Percentiles rank a stretch among this genome's conserved stretches.
Conservation (phyloP, 2,329 filamentous ascomycete genomes). For the Pseudogymnoascus sp. region DNA sequence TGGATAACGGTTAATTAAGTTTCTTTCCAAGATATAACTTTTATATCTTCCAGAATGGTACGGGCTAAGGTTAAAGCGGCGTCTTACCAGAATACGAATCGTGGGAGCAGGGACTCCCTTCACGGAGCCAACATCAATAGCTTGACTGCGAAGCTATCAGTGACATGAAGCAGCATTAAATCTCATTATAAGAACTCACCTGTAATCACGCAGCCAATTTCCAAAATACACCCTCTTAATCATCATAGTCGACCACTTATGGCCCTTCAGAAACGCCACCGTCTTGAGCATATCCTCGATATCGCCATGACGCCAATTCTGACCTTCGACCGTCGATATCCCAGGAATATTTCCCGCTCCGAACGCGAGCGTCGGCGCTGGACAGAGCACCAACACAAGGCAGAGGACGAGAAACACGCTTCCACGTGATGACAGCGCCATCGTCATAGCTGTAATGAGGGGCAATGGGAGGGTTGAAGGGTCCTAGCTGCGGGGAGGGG, state of each 20-base stretch:
- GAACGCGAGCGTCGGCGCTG: constrained; percentile 50
- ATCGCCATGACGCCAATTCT: constrained; percentile 36
- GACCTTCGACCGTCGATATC: constrained; percentile 47
- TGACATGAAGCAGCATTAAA: not conserved
- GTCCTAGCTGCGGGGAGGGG: not conserved
- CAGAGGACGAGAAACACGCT: constrained; percentile 39
- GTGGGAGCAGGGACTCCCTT: constrained; percentile 72
- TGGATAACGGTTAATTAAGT: constrained; percentile 20
- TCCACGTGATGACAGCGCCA: constrained; percentile 13
- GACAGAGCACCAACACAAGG: constrained; percentile 48
- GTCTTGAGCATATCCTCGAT: constrained; percentile 77
- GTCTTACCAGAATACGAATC: constrained; percentile 58
- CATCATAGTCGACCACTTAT: constrained; percentile 77
- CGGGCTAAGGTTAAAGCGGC: not conserved
- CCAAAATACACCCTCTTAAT: constrained; percentile 75
- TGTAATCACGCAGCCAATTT: constrained; percentile 78
- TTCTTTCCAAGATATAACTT: not conserved
- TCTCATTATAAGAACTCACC: not conserved
- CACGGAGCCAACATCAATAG: constrained; percentile 70
- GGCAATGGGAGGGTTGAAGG: not conserved
- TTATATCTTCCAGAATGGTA: not conserved
- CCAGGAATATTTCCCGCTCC: constrained; percentile 66
- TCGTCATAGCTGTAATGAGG: constrained; percentile 3
- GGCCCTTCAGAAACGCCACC: constrained; percentile 66
- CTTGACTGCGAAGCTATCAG: constrained; percentile 46